Evolutionary conservation across 495 filamentous ascomycete species (phyloP).

Genomic region (Cetradonia linearis): DNA sequence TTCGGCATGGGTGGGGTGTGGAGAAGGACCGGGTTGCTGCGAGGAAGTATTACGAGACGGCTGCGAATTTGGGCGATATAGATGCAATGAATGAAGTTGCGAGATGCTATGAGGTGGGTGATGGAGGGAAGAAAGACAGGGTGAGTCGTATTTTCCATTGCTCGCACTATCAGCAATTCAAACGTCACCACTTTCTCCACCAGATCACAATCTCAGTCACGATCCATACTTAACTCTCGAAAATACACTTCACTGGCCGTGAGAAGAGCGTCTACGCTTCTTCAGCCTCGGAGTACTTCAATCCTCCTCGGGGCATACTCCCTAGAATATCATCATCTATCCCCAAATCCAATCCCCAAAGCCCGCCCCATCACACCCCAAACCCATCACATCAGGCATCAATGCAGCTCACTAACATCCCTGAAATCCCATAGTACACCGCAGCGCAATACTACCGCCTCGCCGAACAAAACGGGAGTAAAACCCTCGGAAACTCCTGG

Average conservation of each 20-base stretch:
- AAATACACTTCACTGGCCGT: conserved; percentile 2
- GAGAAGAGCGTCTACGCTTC: background rate
- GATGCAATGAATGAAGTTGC: conserved; percentile 97
- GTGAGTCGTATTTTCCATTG: conserved; percentile 43
- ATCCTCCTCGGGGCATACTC: background rate
- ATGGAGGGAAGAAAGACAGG: conserved; percentile 94
- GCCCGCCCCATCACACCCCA: conserved; percentile 10
- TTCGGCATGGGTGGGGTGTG: conserved; percentile 93
- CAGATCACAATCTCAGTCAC: background rate
- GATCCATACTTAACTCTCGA: background rate
- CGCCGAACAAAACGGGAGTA: conserved; percentile 79
- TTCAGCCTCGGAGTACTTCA: background rate
- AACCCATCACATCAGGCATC: conserved; percentile 29
- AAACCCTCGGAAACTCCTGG: conserved; percentile 91
- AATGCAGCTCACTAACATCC: conserved; percentile 26
- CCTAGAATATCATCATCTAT: background rate
- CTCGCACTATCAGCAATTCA: background rate
- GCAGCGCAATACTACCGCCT: conserved; percentile 89
- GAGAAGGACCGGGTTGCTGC: conserved; percentile 80
- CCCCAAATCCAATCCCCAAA: background rate
- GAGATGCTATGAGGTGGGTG: conserved; percentile 93
- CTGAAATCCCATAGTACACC: conserved; percentile 47
- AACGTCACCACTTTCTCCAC: background rate
- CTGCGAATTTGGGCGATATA: conserved; percentile 87
- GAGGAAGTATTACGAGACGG: conserved; percentile 91